Percentiles rank a stretch among this genome's conserved stretches.
Evolutionary conservation across 2,329 filamentous ascomycete genomes (phyloP).

Genomic region (Hypoxylon sp.): DNA sequence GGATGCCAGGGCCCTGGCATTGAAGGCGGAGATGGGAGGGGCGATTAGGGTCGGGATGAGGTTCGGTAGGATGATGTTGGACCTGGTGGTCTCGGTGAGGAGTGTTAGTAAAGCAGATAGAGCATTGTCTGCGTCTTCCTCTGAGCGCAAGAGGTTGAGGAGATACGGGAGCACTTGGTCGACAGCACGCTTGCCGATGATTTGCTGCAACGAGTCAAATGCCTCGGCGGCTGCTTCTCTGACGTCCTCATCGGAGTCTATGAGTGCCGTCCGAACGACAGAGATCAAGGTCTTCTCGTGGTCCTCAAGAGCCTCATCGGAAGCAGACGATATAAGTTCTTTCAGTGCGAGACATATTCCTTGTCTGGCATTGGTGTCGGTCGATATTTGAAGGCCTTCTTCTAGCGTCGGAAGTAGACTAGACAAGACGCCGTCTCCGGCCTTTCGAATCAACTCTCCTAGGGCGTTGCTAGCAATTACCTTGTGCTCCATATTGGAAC

Average conservation of each 20-base stretch:
- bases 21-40: conserved; percentile 91
- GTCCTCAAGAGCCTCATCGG: conserved; percentile 87
- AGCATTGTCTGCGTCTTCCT: conserved; percentile 89
- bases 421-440: conserved; percentile 90
- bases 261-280: conserved; percentile 90
- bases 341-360: conserved; percentile 96
- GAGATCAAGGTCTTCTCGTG: conserved; percentile 96
- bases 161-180: conserved; percentile 95
- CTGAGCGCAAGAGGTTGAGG: conserved; percentile 85
- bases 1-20: conserved; percentile 91
- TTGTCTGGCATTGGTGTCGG: conserved; percentile 91
- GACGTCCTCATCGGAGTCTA: conserved; percentile 88
- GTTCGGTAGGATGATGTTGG: conserved; percentile 96
- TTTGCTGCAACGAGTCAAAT: conserved; percentile 93
- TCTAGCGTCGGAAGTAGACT: conserved; percentile 90
- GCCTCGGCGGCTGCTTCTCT: conserved; percentile 96
- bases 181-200: conserved; percentile 91
- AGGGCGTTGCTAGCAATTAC: conserved; percentile 97
- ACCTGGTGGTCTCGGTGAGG: conserved; percentile 90
- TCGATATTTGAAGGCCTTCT: conserved; percentile 86
- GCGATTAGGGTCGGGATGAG: conserved; percentile 92
- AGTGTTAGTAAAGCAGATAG: conserved; percentile 91
- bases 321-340: conserved; percentile 90
- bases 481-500: conserved; percentile 98
- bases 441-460: conserved; percentile 95